phyloP scores from a whole-genome alignment of 2,329 filamentous ascomycete genomes.

The Sporothrix pseudoabietina region DNA sequence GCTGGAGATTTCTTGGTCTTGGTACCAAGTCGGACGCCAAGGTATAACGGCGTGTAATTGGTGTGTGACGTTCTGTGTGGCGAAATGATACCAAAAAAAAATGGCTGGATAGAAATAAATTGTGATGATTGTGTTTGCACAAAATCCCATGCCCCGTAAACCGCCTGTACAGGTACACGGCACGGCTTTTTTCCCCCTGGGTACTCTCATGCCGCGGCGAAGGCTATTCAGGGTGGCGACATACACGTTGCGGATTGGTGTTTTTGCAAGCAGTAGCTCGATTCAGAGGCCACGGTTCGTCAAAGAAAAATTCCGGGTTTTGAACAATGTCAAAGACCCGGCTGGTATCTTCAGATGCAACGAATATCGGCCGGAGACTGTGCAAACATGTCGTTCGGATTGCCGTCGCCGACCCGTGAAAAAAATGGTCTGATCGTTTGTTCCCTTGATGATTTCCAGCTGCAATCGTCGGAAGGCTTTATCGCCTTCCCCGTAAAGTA shows the following conservation, averaged over 20 bases:
- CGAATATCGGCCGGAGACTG: neutral
- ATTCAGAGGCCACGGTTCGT: conserved; percentile 15
- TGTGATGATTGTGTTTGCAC: conserved; percentile 15
- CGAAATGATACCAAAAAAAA: conserved; percentile 6
- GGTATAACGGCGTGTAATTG: neutral
- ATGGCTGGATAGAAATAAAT: neutral
- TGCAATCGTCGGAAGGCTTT: conserved; percentile 33
- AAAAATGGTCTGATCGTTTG: conserved; percentile 34
- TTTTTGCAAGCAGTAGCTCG: neutral
- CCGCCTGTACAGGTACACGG: conserved; percentile 1
- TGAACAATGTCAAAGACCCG: neutral
- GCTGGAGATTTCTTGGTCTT: conserved; percentile 26
- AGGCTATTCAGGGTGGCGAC: neutral
- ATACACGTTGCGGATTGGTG: conserved; percentile 7
- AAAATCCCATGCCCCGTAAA: conserved; percentile 17
- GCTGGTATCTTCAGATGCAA: neutral
- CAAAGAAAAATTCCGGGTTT: neutral
- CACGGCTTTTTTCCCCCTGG: neutral
- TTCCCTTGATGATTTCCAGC: conserved; percentile 31
- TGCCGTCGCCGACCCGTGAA: conserved; percentile 32
- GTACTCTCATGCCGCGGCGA: neutral
- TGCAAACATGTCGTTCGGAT: conserved; percentile 12
- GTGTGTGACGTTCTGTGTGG: neutral
- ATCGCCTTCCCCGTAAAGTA: conserved; percentile 34
- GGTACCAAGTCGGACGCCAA: conserved; percentile 17